Evolutionary conservation across 2,329 filamentous ascomycete species (phyloP).

Genomic region (Fusarium newnesense): DNA sequence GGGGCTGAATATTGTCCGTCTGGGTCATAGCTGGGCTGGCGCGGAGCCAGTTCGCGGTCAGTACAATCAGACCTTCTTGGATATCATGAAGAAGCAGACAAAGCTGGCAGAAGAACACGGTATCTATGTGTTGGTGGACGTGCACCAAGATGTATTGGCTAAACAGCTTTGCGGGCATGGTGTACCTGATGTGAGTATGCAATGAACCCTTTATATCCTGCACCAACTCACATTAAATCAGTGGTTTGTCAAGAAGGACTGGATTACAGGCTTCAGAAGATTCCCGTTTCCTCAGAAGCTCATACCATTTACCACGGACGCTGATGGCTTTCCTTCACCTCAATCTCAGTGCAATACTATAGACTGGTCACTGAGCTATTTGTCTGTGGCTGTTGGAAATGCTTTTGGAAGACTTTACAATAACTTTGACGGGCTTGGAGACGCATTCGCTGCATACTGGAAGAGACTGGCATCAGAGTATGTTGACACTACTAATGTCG

Average conservation of each 20-base stretch:
- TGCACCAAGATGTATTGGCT: not conserved
- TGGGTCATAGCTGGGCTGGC: not conserved
- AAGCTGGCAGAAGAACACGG: not conserved
- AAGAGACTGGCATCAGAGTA: not conserved
- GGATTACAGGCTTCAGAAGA: fast-evolving
- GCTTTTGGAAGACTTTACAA: not conserved
- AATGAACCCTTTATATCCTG: fast-evolving
- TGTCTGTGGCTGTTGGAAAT: not conserved
- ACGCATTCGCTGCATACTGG: not conserved
- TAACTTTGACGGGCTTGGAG: not conserved
- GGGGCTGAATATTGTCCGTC: not conserved
- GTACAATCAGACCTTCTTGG: not conserved
- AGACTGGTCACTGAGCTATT: not conserved
- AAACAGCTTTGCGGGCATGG: not conserved
- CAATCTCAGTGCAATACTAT: not conserved
- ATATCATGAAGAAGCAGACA: not conserved
- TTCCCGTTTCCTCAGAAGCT: not conserved
- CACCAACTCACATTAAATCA: fast-evolving
- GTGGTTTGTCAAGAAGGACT: not conserved
- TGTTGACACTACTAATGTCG: not conserved
- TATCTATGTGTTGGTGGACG: not conserved
- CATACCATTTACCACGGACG: not conserved
- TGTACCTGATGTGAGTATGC: not conserved
- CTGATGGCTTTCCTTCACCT: not conserved
- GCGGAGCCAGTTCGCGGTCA: not conserved